These are phyloP conservation scores for Fraxinus ornus DNA, from an alignment of 305 asterid species.

Conservation along the genomic window DNA sequence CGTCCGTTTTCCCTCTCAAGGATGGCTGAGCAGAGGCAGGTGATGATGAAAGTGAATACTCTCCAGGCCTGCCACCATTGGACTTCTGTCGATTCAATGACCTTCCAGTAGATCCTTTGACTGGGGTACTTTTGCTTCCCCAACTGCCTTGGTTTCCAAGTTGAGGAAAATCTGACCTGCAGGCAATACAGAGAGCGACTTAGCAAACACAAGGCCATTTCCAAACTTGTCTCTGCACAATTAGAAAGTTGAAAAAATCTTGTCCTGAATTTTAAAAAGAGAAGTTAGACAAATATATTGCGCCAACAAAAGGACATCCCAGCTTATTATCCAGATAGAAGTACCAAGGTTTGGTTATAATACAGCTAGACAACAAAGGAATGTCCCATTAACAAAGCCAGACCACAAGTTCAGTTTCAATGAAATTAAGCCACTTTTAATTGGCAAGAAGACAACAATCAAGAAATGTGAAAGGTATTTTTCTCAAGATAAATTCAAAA, in stretches of 20 bases:
- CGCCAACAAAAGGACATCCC: background rate
- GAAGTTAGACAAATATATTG: background rate
- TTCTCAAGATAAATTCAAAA: background rate
- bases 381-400: background rate
- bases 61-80: conserved; percentile 47
- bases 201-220: conserved; percentile 4
- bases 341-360: background rate
- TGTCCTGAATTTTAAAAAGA: background rate
- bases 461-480: background rate
- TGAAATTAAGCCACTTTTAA: background rate
- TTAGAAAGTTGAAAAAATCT: background rate
- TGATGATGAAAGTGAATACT: conserved; percentile 40
- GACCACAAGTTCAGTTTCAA: background rate
- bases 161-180: conserved; percentile 80
- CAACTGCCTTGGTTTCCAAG: conserved; percentile 50
- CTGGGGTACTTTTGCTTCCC: conserved; percentile 60
- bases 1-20: conserved; percentile 53
- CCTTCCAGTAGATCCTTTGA: conserved; percentile 53
- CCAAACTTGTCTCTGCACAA: background rate
- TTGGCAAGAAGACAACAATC: background rate
- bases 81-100: conserved; percentile 63
- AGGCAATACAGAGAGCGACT: conserved; percentile 14
- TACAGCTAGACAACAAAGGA: background rate
- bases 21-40: conserved; percentile 48
- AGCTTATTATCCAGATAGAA: background rate